Evolutionary conservation across 1,139 yeast species (phyloP).

Genomic region (Yamadazyma diddensiae): DNA sequence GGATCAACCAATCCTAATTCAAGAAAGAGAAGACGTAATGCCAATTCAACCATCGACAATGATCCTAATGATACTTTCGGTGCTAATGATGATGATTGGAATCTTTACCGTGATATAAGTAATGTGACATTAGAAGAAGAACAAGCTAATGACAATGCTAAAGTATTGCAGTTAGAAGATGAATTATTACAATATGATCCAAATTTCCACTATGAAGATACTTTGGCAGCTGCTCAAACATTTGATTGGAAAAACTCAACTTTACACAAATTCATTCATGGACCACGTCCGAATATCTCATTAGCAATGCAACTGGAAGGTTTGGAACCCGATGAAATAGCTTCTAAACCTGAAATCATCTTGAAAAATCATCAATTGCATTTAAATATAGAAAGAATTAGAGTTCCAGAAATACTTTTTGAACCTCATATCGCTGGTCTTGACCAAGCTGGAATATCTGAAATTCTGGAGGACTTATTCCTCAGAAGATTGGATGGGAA

Average conservation of each 20-base stretch:
- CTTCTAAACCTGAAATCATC: conserved; percentile 43
- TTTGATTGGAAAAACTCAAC: conserved; percentile 83
- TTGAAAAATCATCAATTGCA: conserved; percentile 74
- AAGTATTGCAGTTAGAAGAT: conserved; percentile 64
- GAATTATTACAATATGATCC: conserved; percentile 81
- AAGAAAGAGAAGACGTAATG: conserved; percentile 52
- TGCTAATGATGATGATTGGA: conserved; percentile 96
- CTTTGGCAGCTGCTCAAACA: conserved; percentile 65
- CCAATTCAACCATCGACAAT: conserved; percentile 69
- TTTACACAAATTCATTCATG: conserved; percentile 82
- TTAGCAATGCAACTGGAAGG: conserved; percentile 45
- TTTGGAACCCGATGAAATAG: conserved; percentile 41
- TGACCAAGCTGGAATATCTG: conserved; percentile 90
- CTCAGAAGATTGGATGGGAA: conserved; percentile 57
- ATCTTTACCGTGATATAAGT: conserved; percentile 80
- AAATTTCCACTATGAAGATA: conserved; percentile 78
- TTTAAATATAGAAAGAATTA: conserved; percentile 82
- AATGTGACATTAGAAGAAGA: conserved; percentile 70
- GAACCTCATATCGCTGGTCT: conserved; percentile 95
- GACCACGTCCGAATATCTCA: conserved; percentile 66
- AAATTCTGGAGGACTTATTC: conserved; percentile 68
- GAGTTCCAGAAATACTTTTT: conserved; percentile 88
- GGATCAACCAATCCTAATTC: conserved; percentile 38
- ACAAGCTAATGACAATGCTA: conserved; percentile 65
- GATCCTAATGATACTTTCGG: conserved; percentile 96